Evolutionary conservation across 2,329 filamentous ascomycete genomes (phyloP).

Genomic region (Aspergillus pseudoviridinutans): DNA sequence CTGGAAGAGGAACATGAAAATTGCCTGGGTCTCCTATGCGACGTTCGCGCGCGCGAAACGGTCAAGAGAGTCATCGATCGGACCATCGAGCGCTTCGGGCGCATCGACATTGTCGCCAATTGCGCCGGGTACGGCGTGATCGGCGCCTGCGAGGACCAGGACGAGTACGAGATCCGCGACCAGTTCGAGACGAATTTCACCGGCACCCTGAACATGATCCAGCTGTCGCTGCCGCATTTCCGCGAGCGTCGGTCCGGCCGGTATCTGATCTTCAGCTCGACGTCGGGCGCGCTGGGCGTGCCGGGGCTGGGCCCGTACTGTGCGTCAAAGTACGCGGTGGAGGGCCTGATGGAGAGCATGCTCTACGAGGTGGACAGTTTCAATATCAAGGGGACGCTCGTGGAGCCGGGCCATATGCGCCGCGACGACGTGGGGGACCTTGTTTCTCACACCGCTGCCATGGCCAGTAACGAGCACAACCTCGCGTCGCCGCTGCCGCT

Average conservation of each 20-base stretch:
- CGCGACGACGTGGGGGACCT: constrained; percentile 62
- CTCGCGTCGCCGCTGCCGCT: constrained; percentile 60
- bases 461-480: constrained; percentile 24
- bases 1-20: constrained; percentile 57
- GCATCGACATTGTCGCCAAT: constrained; percentile 85
- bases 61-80: constrained; percentile 67
- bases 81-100: constrained; percentile 70
- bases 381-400: constrained; percentile 88
- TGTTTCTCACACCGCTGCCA: constrained; percentile 26
- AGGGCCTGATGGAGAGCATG: constrained; percentile 94
- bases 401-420: constrained; percentile 84
- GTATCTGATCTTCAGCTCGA: constrained; percentile 93
- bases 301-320: constrained; percentile 92
- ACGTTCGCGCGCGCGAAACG: constrained; percentile 77
- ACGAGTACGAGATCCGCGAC: constrained; percentile 88
- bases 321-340: constrained; percentile 94
- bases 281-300: constrained; percentile 85
- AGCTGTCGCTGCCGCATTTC: constrained; percentile 83
- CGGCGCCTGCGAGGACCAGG: constrained; percentile 92
- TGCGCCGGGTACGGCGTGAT: constrained; percentile 95
- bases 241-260: constrained; percentile 69
- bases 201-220: constrained; percentile 89
- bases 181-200: constrained; percentile 99
- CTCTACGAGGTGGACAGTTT: constrained; percentile 90
- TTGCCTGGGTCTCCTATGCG: constrained; percentile 79